Conservation (phyloP, 148 eudicot species). For the Linanthus parryae region DNA sequence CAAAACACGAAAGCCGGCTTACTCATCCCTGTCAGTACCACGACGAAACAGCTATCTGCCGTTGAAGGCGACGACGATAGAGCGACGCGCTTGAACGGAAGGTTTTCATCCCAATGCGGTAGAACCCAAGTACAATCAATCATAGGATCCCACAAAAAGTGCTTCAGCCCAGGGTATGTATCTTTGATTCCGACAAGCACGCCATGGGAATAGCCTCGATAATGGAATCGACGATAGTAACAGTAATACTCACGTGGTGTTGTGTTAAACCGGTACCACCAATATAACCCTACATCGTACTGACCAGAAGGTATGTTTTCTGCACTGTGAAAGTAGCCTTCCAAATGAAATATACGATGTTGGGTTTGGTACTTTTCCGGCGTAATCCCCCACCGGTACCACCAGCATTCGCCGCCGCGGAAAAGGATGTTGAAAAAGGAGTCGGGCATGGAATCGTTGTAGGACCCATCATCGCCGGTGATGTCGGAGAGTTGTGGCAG, state of each 20-base stretch:
- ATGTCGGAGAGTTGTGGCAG: conserved; percentile 1
- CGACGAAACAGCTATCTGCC: background rate
- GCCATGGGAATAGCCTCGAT: conserved; percentile 7
- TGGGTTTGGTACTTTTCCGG: no score
- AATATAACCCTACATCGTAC: no score
- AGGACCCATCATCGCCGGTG: background rate
- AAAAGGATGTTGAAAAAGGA: background rate
- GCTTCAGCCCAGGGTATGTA: background rate
- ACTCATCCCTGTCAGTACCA: conserved; percentile 8
- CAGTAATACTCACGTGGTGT: no score
- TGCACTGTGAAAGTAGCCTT: no score
- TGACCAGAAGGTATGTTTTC: no score
- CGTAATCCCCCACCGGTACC: no score
- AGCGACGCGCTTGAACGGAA: conserved; percentile 6
- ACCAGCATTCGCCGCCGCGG: no score
- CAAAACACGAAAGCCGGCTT: conserved; percentile 1
- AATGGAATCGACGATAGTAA: background rate
- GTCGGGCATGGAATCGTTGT: background rate
- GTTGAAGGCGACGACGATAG: background rate
- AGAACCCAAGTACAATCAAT: background rate
- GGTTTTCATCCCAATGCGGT: conserved; percentile 7
- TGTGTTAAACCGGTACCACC: no score
- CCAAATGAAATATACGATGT: no score
- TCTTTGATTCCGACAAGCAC: background rate
- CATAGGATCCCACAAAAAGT: background rate